Evolutionary conservation across 2,329 filamentous ascomycete species (phyloP).

Genomic region (Akanthomyces uredinophilus): DNA sequence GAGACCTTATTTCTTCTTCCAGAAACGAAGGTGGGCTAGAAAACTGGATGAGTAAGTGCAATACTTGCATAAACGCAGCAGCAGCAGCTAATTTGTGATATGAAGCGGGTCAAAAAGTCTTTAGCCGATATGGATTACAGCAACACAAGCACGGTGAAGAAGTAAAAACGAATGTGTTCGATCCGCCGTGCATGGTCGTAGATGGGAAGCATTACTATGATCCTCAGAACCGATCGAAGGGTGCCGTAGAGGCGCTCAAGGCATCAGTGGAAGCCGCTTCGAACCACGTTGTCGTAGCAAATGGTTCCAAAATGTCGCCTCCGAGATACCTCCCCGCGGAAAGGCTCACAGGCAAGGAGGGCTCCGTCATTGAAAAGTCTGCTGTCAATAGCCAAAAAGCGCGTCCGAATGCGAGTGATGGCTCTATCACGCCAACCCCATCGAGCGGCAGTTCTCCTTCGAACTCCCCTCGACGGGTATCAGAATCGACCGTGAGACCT

Average conservation of each 20-base stretch:
- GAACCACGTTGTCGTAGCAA: constrained; percentile 17
- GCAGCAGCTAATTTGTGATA: constrained; percentile 15
- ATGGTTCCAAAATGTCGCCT: constrained; percentile 17
- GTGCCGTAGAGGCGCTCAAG: constrained; percentile 22
- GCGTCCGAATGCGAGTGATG: background rate
- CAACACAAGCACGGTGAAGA: background rate
- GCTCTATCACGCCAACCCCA: background rate
- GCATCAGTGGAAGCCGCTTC: constrained; percentile 26
- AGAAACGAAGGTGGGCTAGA: constrained; percentile 23
- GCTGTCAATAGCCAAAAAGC: background rate
- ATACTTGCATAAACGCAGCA: background rate
- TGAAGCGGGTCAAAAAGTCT: constrained; percentile 26
- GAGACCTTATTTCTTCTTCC: constrained; percentile 26
- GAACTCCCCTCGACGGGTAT: background rate
- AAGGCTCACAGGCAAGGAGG: background rate
- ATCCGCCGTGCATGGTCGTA: constrained; percentile 13
- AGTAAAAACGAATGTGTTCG: background rate
- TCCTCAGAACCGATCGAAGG: background rate
- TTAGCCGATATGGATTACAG: constrained; percentile 26
- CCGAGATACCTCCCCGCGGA: background rate
- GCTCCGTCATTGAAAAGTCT: background rate
- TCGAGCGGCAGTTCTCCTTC: background rate
- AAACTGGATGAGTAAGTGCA: constrained; percentile 34
- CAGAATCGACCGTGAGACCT: background rate
- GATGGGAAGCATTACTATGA: constrained; percentile 11